These are phyloP conservation scores for Teunomyces lycoperdinae DNA, from an alignment of 805 yeast species.

Conservation along the genomic window DNA sequence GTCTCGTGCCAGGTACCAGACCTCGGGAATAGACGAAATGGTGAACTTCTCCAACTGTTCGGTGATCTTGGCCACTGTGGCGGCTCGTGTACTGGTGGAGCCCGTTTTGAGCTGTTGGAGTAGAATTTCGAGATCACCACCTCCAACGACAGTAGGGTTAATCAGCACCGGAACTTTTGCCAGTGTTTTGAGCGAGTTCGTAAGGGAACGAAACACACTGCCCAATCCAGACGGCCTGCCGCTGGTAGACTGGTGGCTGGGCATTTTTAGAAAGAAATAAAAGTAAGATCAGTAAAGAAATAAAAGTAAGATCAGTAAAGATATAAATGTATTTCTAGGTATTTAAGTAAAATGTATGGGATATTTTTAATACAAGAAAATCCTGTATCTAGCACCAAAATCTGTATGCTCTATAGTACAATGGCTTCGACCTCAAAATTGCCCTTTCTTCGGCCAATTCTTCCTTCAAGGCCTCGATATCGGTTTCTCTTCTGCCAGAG, in stretches of 20 bases:
- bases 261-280: slow-evolving; percentile 8
- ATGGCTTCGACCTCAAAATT: slow-evolving; percentile 31
- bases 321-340: too few relatives aligned
- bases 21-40: slow-evolving; percentile 61
- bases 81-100: slow-evolving; percentile 36
- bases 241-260: slow-evolving; percentile 28
- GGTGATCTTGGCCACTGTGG: slow-evolving; percentile 51
- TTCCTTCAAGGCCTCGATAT: slow-evolving; percentile 22
- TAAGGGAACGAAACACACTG: slow-evolving; percentile 37
- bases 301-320: too few relatives aligned
- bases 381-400: slow-evolving; percentile 29
- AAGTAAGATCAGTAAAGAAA: too few relatives aligned
- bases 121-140: slow-evolving; percentile 41
- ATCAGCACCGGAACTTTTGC: slow-evolving; percentile 31
- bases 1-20: slow-evolving; percentile 69
- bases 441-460: slow-evolving; percentile 33
- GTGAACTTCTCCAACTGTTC: slow-evolving; percentile 50
- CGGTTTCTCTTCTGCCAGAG: slow-evolving; percentile 27
- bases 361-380: too few relatives aligned
- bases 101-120: slow-evolving; percentile 39
- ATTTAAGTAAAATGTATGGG: too few relatives aligned
- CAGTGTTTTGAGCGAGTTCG: slow-evolving; percentile 32
- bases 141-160: slow-evolving; percentile 45
- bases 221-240: slow-evolving; percentile 35
- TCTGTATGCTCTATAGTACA: slow-evolving; percentile 30